These are phyloP conservation scores for Akanthomyces uredinophilus DNA, from an alignment of 2,329 filamentous ascomycete species.

Conservation along the genomic window DNA sequence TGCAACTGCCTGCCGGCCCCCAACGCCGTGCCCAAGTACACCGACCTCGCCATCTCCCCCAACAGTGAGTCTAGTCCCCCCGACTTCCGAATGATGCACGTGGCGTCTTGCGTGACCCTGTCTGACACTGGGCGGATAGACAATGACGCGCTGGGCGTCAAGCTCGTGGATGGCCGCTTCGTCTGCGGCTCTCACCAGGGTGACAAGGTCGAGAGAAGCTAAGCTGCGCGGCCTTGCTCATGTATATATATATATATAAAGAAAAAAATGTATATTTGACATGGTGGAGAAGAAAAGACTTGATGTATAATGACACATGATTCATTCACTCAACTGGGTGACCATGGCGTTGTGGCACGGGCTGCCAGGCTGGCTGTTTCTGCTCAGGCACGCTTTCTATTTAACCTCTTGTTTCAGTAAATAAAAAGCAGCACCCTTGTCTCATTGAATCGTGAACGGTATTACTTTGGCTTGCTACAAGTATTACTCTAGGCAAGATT, in stretches of 20 bases:
- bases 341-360: no score
- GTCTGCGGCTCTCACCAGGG: constrained; percentile 5
- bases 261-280: not conserved
- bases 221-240: not conserved
- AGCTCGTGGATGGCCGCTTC: constrained; percentile 2
- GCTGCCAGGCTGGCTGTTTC: no score
- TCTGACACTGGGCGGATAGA: not conserved
- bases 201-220: not conserved
- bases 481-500: not conserved
- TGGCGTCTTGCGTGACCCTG: no score
- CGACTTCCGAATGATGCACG: no score
- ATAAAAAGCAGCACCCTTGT: not conserved
- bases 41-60: not conserved
- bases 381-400: no score
- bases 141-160: not conserved
- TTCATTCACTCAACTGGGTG: no score
- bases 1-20: constrained; percentile 1
- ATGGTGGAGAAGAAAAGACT: not conserved
- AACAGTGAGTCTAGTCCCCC: not conserved
- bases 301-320: not conserved
- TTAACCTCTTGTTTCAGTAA: no score
- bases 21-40: not conserved
- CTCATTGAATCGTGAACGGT: not conserved
- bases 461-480: not conserved
- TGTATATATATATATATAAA: not conserved